These are phyloP conservation scores for Neospermospora avenae DNA, from an alignment of 2,329 filamentous ascomycete species.

Conservation along the genomic window DNA sequence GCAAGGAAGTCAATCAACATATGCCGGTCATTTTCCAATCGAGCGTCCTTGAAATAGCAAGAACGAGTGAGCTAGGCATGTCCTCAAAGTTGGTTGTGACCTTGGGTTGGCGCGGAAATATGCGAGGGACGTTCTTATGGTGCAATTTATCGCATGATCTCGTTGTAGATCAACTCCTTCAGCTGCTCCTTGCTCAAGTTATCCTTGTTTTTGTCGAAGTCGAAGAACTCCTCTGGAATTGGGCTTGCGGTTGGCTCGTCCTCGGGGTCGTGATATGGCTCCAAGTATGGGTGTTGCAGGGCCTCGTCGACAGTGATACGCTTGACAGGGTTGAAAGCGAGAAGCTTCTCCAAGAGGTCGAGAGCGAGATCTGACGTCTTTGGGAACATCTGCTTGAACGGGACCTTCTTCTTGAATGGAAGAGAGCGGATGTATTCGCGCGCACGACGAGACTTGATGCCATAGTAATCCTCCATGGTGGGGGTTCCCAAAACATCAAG, in stretches of 20 bases:
- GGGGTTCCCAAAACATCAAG: constrained; percentile 95
- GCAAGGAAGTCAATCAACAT: not conserved
- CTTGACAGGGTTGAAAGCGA: constrained; percentile 98
- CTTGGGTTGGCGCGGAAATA: not conserved
- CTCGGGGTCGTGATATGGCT: constrained; percentile 98
- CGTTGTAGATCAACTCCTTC: constrained; percentile 95
- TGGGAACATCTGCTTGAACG: constrained; percentile 94
- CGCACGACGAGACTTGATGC: constrained; percentile 96
- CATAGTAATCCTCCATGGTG: constrained; percentile 99
- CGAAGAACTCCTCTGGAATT: constrained; percentile 98
- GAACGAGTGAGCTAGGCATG: not conserved
- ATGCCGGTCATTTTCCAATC: not conserved
- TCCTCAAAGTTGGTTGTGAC: not conserved
- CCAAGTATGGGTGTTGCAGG: constrained; percentile 94
- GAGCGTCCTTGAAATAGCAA: not conserved
- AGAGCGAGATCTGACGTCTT: constrained; percentile 98
- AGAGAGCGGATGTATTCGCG: constrained; percentile 97
- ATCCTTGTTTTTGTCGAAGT: constrained; percentile 99
- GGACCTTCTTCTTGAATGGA: constrained; percentile 99
- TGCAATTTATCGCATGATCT: constrained; percentile 62
- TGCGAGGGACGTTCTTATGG: not conserved
- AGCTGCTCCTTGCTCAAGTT: constrained; percentile 96
- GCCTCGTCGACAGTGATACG: constrained; percentile 97
- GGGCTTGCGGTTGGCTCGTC: constrained; percentile 96
- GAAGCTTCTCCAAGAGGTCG: constrained; percentile 89